Evolutionary conservation across 768 basidiomycete species (phyloP).

Genomic region (Sarcomyxa edulis): DNA sequence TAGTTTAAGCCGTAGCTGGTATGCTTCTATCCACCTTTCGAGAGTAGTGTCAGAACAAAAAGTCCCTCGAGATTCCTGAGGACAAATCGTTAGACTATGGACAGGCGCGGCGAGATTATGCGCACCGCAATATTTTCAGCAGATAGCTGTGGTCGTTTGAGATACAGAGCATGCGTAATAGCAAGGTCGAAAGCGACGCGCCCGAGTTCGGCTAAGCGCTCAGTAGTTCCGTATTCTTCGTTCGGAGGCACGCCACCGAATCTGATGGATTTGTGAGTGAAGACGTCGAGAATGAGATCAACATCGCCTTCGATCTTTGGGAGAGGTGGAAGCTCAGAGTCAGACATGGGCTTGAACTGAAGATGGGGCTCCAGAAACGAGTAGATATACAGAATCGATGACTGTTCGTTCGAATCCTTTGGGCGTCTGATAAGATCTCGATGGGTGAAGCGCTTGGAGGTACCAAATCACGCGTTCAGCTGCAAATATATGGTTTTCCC

Average conservation of each 20-base stretch:
- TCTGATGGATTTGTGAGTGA: constrained; percentile 42
- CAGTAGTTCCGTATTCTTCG: constrained; percentile 51
- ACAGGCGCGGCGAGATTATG: neutral
- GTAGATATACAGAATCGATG: too few relatives aligned
- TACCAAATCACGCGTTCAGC: too few relatives aligned
- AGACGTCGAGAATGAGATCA: constrained; percentile 54
- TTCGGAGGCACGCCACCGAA: constrained; percentile 19
- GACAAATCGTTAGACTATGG: neutral
- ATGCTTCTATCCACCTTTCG: constrained; percentile 43
- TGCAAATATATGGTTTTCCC: too few relatives aligned
- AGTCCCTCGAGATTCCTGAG: constrained; percentile 21
- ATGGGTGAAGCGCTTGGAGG: too few relatives aligned
- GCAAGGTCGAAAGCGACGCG: constrained; percentile 43
- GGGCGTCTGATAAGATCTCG: too few relatives aligned
- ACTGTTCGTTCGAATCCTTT: too few relatives aligned
- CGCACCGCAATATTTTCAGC: constrained; percentile 41
- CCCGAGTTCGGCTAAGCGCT: constrained; percentile 58
- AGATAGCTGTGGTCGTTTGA: constrained; percentile 34
- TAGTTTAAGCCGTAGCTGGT: constrained; percentile 48
- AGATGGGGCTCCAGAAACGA: too few relatives aligned
- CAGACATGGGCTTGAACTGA: too few relatives aligned
- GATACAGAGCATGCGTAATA: constrained; percentile 46
- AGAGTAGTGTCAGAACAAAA: constrained; percentile 34
- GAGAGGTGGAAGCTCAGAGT: constrained; percentile 45
- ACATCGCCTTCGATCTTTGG: constrained; percentile 54